Base-by-base conservation (phyloP, 345 rosid genomes). In the Cochlearia excelsa region DNA sequence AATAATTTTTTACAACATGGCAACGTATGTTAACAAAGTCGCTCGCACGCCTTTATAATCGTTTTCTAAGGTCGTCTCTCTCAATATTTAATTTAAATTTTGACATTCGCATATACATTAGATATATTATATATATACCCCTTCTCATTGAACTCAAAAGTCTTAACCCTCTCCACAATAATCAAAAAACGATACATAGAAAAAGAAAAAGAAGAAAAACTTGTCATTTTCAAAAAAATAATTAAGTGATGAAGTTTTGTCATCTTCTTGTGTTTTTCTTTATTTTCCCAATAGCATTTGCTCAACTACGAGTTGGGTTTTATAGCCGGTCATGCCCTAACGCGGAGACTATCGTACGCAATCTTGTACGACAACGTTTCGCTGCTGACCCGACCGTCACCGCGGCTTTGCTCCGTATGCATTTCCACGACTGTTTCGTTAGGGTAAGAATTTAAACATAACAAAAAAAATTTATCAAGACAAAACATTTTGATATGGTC, bases 401-500 rank as follows among this genome's bases (percentile, higher is more conserved):
- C 0, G 79, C 91, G 0, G 88, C 88, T 46, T 68, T 90, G 79
- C 94, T 90, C 62, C 93, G 88, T 68, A 79, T 85, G 91, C 94
- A 87, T 67, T 90, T 87, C 50, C 94, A 90, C 47, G 94, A 90
- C 49, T 87, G 95, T 62, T 87, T 87, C 39, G 82, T 85, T 59
- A 74, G 66, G 40, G 92, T 83, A 86, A 72, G 73, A 34, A 27
- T 28, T 34, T 46, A 28, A 37, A 54, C 37, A 30, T 54, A 53
- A 1, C 8, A 26, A n/a, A n/a, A n/a, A n/a, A n/a, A n/a, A n/a
- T n/a, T n/a, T n/a, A n/a, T n/a, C n/a, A n/a, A 16, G 23, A 16
- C 23, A 16, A 0, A 16, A 16, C 23, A 16, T 0, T 16, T 16
- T 16, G 0, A 16, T 16, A 16, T 16, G 23, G 23, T 16, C 23